phyloP scores from a whole-genome alignment of 2,329 filamentous ascomycete genomes.

The Fusarium mexicanum region DNA sequence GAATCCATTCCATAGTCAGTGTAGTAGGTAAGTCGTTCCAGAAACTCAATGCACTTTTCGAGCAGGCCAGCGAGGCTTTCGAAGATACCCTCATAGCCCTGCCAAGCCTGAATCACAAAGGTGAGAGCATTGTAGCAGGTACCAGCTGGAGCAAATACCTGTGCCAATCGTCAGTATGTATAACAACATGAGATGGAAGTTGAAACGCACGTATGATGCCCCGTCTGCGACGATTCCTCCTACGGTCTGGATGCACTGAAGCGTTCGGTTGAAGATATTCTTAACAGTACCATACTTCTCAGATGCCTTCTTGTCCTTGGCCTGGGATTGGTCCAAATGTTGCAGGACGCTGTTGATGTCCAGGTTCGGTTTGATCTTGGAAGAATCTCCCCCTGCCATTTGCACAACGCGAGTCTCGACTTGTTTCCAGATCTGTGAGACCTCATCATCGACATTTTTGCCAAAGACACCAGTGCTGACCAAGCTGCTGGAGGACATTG shows the following conservation, averaged over 20 bases:
- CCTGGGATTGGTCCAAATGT: neutral
- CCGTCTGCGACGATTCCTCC: neutral
- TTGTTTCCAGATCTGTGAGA: neutral
- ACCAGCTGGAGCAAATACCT: neutral
- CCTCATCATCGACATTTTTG: neutral
- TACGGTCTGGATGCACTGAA: neutral
- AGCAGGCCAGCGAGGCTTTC: neutral
- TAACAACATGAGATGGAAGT: no score
- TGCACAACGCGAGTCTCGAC: neutral
- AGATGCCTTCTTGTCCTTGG: neutral
- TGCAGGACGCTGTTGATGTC: neutral
- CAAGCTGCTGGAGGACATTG: neutral
- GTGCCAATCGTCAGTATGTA: neutral
- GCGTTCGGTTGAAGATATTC: neutral
- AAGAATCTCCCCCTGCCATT: neutral
- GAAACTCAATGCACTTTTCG: neutral
- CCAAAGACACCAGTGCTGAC: neutral
- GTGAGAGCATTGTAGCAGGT: conserved; percentile 3
- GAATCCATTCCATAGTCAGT: neutral
- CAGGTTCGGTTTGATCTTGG: neutral
- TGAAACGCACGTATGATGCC: neutral
- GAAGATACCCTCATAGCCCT: neutral
- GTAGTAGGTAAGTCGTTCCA: neutral
- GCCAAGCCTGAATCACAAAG: neutral
- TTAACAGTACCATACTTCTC: neutral